Base-by-base conservation (phyloP, 129 eudicot species). In the Flaveria brownii region DNA sequence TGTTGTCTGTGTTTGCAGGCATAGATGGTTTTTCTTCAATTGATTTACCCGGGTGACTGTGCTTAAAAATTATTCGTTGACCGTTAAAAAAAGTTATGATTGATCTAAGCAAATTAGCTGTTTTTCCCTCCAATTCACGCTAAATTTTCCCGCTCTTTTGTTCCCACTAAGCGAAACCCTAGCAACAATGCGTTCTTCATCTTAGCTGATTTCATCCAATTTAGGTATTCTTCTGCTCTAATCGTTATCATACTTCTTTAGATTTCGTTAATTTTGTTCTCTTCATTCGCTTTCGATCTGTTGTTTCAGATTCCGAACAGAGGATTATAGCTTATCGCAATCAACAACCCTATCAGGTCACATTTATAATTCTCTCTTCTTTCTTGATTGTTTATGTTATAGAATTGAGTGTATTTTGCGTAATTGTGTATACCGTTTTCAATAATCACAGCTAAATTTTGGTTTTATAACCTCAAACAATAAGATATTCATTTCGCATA, bases 91-190 rank as follows among this genome's bases (percentile, higher is more conserved):
- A 5, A 33, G 1, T 33, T 33, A 4, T 33, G 39, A 33, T 28
- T 28, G 2, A 28, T 28, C 30, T 28, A 28, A 28, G 30, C 30
- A 28, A 2, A 28, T 28, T 28, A 28, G 30, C 30, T 28, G 30
- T 28, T 28, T 26, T 28, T 76, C 74, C 80, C 80, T 51, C 80
- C 73, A 15, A 33, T 33, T 33, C 8, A 43, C 4, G 68, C 56
- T 7, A 77, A 18, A 39, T 15, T 67, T 77, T 77, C 81, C 81
- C 81, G 81, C 74, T 67, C 45, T 77, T 77, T 77, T 66, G 23
- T 42, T 51, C 9, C 18, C 17, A 43, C 50, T 6, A 77, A 77
- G 67, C 50, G 2, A 77, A 77, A 77, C 81, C 81, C 81, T 77
- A 77, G 80, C 36, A 56, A 56, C 10, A 60, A 74, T 14, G 5